Evolutionary conservation across 768 basidiomycete genomes (phyloP), one percentile per base, ranked within the genome.

Genomic region (Tylopilus plumbeoviolaceoides): DNA sequence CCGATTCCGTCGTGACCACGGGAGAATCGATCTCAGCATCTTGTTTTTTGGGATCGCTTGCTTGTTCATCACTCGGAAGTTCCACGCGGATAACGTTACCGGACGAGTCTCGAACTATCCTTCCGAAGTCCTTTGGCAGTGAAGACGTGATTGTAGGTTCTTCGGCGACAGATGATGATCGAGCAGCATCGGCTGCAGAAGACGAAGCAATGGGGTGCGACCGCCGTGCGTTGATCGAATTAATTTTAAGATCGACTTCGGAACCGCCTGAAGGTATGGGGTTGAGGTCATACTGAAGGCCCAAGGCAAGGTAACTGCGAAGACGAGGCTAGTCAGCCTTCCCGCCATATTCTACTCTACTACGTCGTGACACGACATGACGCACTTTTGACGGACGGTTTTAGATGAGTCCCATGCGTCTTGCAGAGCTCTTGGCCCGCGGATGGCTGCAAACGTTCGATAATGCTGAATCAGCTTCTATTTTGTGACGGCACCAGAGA

Each of bases 341-440:
- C 44, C 41, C 25, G 30, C 18, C 38, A 30, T 15, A 28, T n/a
- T 38, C 7, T 9, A 33, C 42, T 31, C 36, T n/a, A 23, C 23
- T 5, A 23, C 23, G 23, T 23, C 23, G 25, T 42, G 41, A 40
- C 38, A 46, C 49, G 27, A 44, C 45, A 35, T 23, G 36, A 74
- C 86, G 62, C 63, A 95, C 94, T 97, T 98, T 80, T 98, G 95
- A 57, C 80, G 81, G 17, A 95, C 85, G 11, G 94, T 98, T 72
- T 90, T 91, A 47, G 73, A 74, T 59, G 82, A 82, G 69, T 98
- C 89, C 94, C 94, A 98, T 50, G 84, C 84, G 42, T 88, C 83
- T 65, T 88, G 89, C 56, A 97, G 73, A 10, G 79, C 76, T 65
- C 87, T 85, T 2, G 93, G 92, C 6, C 89, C 93, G 50, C 84